Evolutionary conservation across 2,329 filamentous ascomycete genomes (phyloP), one percentile per base, ranked within the genome.

Genomic region (Stemphylium vesicarium): DNA sequence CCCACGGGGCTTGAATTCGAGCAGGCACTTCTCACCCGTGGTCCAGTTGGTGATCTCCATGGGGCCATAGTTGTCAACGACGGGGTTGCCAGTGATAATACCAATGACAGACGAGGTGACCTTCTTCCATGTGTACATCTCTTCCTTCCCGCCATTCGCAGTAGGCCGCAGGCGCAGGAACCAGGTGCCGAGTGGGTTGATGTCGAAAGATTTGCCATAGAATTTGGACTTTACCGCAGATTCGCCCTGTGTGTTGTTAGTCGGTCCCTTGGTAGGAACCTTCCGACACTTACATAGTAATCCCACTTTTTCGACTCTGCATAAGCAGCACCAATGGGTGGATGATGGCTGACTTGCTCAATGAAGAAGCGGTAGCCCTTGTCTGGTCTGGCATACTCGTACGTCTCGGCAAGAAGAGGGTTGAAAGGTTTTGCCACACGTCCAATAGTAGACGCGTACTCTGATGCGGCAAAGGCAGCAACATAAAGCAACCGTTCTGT

Each of bases 31-130:
- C 75, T 98, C 95, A 49, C 95, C 94, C 0, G 94, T 99, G 0
- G 88, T 96, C 88, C 90, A 94, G 78, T 99, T 99, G 80, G 92
- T 96, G 75, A 99, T 88, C 73, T 97, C 92, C 91, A 99, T 98
- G 0, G 88, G 83, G 1, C 95, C 95, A 73, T 98, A 98, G 76
- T 99, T 97, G 79, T 99, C 95, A n/a, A 99, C 91, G 0, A 90
- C 91, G 0, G 95, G 95, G 66, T 91, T 96, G 42, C 95, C 95
- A 0, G 94, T 98, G 68, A 99, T 97, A 75, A 99, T 99, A 54
- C 95, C 95, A 56, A 98, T 88, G n/a, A 99, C 95, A 1, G 93
- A 96, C 1, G 92, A 95, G 0, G 93, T 98, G 15, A 97, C 92
- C 79, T 99, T 99, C 79, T 97, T 98, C 95, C 95, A 99, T 0